phyloP scores from a whole-genome alignment of 2,329 filamentous ascomycete species.

The Aureobasidium sp. region DNA sequence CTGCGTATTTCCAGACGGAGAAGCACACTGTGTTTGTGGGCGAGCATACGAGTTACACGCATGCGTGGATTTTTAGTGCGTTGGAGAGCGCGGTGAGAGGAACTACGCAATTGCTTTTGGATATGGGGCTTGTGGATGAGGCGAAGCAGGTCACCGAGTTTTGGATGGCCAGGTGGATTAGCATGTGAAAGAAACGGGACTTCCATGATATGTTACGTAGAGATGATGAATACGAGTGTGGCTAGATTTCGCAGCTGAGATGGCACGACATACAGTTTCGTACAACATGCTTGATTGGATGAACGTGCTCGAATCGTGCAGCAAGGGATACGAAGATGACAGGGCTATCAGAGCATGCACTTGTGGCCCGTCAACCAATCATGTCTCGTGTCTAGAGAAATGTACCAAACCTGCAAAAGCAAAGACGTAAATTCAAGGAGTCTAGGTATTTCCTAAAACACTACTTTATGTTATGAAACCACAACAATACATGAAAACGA shows the following conservation, averaged over 20 bases:
- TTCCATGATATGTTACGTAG: neutral
- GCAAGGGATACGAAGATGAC: no score
- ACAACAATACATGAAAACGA: neutral
- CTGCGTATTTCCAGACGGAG: slow-evolving; percentile 64
- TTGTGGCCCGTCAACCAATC: no score
- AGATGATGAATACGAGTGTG: neutral
- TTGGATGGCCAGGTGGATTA: slow-evolving; percentile 63
- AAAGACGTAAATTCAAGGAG: neutral
- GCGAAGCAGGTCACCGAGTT: slow-evolving; percentile 54
- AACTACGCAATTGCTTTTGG: slow-evolving; percentile 54
- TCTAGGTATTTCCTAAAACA: neutral
- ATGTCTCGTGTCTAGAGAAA: no score
- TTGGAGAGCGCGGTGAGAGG: slow-evolving; percentile 60
- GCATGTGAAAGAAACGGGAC: neutral
- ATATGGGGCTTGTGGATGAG: slow-evolving; percentile 59
- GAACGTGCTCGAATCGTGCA: neutral
- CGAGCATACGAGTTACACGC: slow-evolving; percentile 45
- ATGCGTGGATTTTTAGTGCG: slow-evolving; percentile 61
- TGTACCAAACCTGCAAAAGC: no score
- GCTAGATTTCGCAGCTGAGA: no score
- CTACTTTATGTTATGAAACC: neutral
- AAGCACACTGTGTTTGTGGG: slow-evolving; percentile 57
- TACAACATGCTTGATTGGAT: neutral
- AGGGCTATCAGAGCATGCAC: no score
- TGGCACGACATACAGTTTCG: no score